Base-by-base conservation (phyloP, 352 stramenopile genomes). In the Phytophthora foliorum region DNA sequence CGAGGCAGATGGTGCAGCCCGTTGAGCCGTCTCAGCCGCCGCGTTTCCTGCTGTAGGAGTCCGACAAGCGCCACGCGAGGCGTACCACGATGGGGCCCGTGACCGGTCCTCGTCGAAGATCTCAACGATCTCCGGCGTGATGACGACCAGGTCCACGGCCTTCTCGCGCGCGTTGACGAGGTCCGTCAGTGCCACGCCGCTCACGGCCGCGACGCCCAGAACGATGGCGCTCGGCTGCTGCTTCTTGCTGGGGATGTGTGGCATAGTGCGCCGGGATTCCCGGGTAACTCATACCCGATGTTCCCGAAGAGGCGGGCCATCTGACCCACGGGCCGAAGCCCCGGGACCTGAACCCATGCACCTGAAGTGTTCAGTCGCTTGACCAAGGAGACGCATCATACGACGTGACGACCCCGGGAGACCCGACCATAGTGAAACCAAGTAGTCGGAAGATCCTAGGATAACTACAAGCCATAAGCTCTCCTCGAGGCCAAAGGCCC, bases 31-130 rank as follows among this genome's bases (percentile, higher is more conserved):
- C 96, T 31, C 76, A 88, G 38, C 85, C 78, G 74, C 97, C 92
- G 21, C 22, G 22, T 21, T 84, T 71, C 71, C 97, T 95, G 75
- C 79, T 91, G 80, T 96, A 99, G 10, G 93, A 98, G 32, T 96
- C 97, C 9, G 90, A 91, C 74, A 80, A 92, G 79, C 99, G 97
- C 96, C 96, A 99, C 19, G 97, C 93, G 34, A 98, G 86, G 42
- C 94, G 90, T 58, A 98, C 85, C n/a, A 98, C 69, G 5, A 89
- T 97, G 14, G 92, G 92, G 45, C 90, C 92, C 78, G 95, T 95
- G 77, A 91, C 52, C 91, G 90, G 84, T 98, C 86, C 6, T 84
- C 74, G 51, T 96, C 91, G 57, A 97, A 94, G 57, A 98, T 84
- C 39, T 88, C 77, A 0, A 89, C 75, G 69, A 98, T 95, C 66